Evolutionary conservation across 78 protist species (phyloP), one percentile per base, ranked within the genome.

Genomic region (Isochrysis galbana): DNA sequence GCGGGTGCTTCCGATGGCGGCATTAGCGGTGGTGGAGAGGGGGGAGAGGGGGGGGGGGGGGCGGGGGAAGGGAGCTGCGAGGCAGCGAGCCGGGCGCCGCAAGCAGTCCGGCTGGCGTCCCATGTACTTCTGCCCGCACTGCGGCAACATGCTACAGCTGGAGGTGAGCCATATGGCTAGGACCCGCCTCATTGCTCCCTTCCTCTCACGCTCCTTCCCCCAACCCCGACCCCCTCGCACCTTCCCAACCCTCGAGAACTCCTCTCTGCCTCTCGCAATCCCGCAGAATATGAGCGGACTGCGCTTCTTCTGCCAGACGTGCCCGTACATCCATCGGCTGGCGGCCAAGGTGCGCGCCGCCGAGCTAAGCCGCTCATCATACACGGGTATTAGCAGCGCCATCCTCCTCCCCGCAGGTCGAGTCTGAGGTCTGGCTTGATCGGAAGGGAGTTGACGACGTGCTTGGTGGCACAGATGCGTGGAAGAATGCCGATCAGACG

Each of bases 391-490:
- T 7, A 51, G 29, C 61, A 7, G 61, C 14, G 61, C 61, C 29
- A 51, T 51, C 7, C 61, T 51, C 61, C 61, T 14, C 29, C 29
- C 61, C 61, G 61, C 61, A 61, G 42, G 67, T 78, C 34, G 17
- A 4, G n/a, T 10, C 10, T 7, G 82, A 82, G 14, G 86, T 47
- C 7, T 2, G 0, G 38, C 70, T 84, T 21, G 45, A 54, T 21
- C 55, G 39, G 25, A 84, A 92, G 61, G 61, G 7, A 32, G 94
- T 92, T 5, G 94, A 92, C 88, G 94, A 92, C 47, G 94, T 92
- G 46, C 47, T 92, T 11, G 94, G 94, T 29, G 94, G 94, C 26
- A 5, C 22, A 44, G 89, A 92, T 11, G 94, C 94, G 5, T 92
- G 94, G 94, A 42, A 84, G 90, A 92, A 92, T 34, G 94, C 41